Base-by-base conservation (phyloP, 768 basidiomycete genomes). In the Pulveroboletus sp. region DNA sequence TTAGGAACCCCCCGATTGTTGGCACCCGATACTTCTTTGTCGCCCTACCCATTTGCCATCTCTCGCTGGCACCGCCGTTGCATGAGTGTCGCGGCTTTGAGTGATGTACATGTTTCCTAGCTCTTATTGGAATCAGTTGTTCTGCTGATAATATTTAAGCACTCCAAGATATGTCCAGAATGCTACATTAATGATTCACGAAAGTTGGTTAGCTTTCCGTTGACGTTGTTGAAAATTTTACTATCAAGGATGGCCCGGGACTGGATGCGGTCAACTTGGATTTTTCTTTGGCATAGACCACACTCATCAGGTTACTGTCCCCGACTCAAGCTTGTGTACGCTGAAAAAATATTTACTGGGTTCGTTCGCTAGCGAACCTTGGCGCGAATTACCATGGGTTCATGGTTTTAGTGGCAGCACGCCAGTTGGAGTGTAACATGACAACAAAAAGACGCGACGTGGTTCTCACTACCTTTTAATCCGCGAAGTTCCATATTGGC, bases 371-470 rank as follows among this genome's bases (percentile, higher is more conserved):
- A 9, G 66, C 77, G 11, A 87, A 84, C 59, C 68, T 97, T 14
- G 79, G 80, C 4, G 77, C 79, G 4, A 72, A 67, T 36, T 71
- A 83, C 55, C 75, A 79, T 92, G 4, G 72, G 75, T 4, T 58
- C 78, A 16, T 91, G 90, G 20, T 24, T 31, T 23, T 54, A 90
- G 90, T 80, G 49, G 84, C 81, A 38, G 85, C 87, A 1, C 75
- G 76, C 34, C 74, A 77, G 29, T 74, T 91, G 90, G 90, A 9
- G 67, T 93, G 12, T 88, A 87, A 61, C 57, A 89, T 32, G 93
- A 95, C 64, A 82, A 84, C 44, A 47, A 58, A 5, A n/a, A n/a
- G n/a, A 73, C 76, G 6, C 72, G 90, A 24, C 66, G 65, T n/a
- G 81, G 85, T 51, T 51, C 71, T 17, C 69, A 72, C 27, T 69